Percentiles rank a stretch among this genome's conserved stretches.
Evolutionary conservation across 352 stramenopile genomes (phyloP).

Genomic region (Blastocystis sp.): DNA sequence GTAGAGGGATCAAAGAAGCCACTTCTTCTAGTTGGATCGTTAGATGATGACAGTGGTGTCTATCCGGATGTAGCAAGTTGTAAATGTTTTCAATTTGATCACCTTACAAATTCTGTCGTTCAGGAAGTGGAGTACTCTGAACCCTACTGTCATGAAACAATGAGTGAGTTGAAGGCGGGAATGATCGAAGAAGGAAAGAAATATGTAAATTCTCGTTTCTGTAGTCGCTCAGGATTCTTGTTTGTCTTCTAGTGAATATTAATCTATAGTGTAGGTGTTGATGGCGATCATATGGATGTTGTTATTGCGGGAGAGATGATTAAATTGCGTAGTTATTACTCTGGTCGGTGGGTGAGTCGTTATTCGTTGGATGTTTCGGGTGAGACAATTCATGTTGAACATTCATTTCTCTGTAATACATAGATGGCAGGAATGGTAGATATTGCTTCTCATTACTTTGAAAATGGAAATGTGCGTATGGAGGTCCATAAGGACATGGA

Average conservation of each 20-base stretch:
- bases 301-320: constrained; percentile 38
- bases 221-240: background rate
- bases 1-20: background rate
- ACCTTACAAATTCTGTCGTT: background rate
- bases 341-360: constrained; percentile 49
- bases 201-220: constrained; percentile 30
- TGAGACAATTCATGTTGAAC: background rate
- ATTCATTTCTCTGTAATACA: background rate
- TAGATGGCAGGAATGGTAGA: constrained; percentile 16
- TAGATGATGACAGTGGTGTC: constrained; percentile 33
- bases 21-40: constrained; percentile 31
- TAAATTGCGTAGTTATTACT: constrained; percentile 38
- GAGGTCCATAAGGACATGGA: constrained; percentile 40
- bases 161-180: background rate
- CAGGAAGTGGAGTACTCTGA: background rate
- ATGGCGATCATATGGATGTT: constrained; percentile 54
- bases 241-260: background rate
- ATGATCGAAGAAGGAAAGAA: constrained; percentile 48
- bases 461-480: constrained; percentile 64
- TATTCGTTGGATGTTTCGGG: constrained; percentile 31
- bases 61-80: constrained; percentile 10
- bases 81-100: constrained; percentile 7
- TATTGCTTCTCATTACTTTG: constrained; percentile 54
- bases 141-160: background rate
- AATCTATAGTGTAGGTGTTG: constrained; percentile 22